These are phyloP conservation scores for Orychophragmus violaceus DNA, from an alignment of 345 rosid genomes.

Conservation along the genomic window DNA sequence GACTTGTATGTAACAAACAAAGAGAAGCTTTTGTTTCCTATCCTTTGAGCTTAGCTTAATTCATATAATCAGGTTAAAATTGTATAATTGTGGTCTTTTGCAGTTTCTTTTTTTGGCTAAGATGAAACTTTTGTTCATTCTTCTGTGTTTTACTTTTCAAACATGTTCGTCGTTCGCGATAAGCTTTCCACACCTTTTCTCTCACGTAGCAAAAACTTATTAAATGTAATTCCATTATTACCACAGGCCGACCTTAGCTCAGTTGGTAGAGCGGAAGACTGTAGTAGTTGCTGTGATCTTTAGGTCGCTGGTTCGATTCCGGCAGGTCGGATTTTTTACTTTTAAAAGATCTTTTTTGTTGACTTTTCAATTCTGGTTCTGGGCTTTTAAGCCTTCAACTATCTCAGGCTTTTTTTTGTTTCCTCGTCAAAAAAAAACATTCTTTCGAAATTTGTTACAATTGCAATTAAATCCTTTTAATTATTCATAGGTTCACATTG, in stretches of 20 bases:
- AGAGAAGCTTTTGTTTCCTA: background rate
- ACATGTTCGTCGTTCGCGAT: background rate
- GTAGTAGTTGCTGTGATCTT: too few relatives aligned
- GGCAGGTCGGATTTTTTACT: slow-evolving; percentile 23
- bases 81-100: background rate
- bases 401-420: background rate
- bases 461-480: background rate
- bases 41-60: background rate
- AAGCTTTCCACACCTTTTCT: too few relatives aligned
- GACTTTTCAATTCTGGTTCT: background rate
- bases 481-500: background rate
- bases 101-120: background rate
- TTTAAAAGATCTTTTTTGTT: background rate
- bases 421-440: too few relatives aligned
- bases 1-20: background rate
- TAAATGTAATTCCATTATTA: too few relatives aligned
- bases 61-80: background rate
- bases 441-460: too few relatives aligned
- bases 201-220: too few relatives aligned
- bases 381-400: background rate
- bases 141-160: background rate
- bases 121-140: background rate
- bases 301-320: too few relatives aligned
- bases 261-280: too few relatives aligned
- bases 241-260: too few relatives aligned